Conservation (phyloP, 257 asterid genomes). For the Capsicum pubescens region DNA sequence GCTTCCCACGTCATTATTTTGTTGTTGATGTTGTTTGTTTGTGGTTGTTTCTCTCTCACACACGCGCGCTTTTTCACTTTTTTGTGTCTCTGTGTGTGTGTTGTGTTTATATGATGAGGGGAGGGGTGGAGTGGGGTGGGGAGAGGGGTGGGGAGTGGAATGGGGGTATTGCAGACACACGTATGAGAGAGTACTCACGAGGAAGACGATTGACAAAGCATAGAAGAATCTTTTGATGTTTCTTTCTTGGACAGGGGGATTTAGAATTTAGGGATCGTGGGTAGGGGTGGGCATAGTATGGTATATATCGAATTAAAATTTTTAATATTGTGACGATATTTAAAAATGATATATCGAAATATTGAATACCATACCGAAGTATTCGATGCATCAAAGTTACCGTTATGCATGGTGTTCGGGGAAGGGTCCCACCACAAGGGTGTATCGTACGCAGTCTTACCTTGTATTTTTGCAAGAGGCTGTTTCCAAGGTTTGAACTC, state of each 20-base stretch:
- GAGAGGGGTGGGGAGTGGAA: background rate
- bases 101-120: background rate
- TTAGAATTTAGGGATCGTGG: too few species aligned
- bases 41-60: conserved; percentile 4
- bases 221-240: conserved; percentile 20
- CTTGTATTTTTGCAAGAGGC: too few species aligned
- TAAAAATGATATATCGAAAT: too few species aligned
- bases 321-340: too few species aligned
- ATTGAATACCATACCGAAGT: too few species aligned
- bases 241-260: background rate
- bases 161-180: background rate
- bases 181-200: conserved; percentile 12
- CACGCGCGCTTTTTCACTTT: background rate
- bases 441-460: too few species aligned
- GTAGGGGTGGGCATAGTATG: too few species aligned
- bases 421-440: too few species aligned
- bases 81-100: background rate
- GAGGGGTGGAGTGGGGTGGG: background rate
- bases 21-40: background rate
- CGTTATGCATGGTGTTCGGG: too few species aligned
- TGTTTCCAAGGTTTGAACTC: too few species aligned
- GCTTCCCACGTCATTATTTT: conserved; percentile 82
- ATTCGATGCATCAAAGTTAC: too few species aligned
- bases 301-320: too few species aligned
- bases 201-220: conserved; percentile 6